Evolutionary conservation across 495 filamentous ascomycete species (phyloP), one percentile per base, ranked within the genome.

Genomic region (Podospora didyma): DNA sequence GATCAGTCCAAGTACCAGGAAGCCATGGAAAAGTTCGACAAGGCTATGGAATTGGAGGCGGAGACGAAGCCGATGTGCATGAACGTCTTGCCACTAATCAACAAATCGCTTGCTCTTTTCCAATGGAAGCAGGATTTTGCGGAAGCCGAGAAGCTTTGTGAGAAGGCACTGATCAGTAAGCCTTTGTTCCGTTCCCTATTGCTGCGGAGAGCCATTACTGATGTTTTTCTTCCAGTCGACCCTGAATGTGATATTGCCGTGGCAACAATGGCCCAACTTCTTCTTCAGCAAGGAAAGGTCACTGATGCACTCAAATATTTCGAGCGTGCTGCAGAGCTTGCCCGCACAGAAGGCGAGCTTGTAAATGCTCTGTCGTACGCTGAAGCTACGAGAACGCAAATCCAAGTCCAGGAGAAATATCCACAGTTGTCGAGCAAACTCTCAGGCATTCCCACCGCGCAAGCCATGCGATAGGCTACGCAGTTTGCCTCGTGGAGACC

Each of bases 241-340:
- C 94, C 95, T 31, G 94, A 99, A 70, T 97, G 94, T 68, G 94
- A 99, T 67, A 97, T 99, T 65, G 94, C 94, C 47, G 94, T 99
- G 20, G 94, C 95, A 44, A 99, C 94, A 44, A 97, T 99, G 94
- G 94, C 94, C 6, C 94, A 99, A 72, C 80, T 99, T n/a, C 84
- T 97, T 24, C 81, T 99, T 20, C 95, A 99, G 69, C 94, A 97
- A 75, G 93, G 93, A 66, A 96, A 96, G 76, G 95, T 97, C 37
- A 89, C 86, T 19, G 89, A 97, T 56, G 94, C 94, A 2, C 85
- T 99, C 45, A 90, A 89, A 73, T 97, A 97, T 77, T 99, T 99
- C 63, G 91, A 97, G 79, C 86, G 89, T 28, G 94, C 94, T 2
- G 94, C 94, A 12, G 90, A 96, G 75, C 85, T 99, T 28, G 91